Conservation (phyloP, 164 flowering plant genomes). For the Tinospora cordifolia region DNA sequence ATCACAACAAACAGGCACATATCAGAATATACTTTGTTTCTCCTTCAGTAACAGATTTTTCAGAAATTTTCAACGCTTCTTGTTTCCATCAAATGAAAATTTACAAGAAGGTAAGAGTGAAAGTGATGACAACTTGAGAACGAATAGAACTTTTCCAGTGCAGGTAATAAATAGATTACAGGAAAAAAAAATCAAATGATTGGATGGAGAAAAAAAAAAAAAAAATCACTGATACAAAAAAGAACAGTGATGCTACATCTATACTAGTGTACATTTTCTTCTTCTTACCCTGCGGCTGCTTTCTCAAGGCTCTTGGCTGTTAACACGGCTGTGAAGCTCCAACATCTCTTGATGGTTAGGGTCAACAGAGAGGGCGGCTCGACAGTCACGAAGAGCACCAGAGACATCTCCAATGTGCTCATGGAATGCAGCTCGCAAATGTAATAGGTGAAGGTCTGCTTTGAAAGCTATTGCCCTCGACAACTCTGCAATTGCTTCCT, state of each 20-base stretch:
- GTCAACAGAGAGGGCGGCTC: constrained; percentile 92
- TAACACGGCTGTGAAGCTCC: constrained; percentile 84
- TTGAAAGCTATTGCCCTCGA: constrained; percentile 92
- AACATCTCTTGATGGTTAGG: constrained; percentile 95
- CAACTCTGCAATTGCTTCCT: constrained; percentile 86
- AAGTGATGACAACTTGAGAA: background rate
- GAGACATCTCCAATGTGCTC: constrained; percentile 75
- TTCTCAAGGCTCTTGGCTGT: constrained; percentile 71
- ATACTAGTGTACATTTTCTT: constrained; percentile 19
- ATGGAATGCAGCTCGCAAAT: constrained; percentile 87
- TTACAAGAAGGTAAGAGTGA: background rate
- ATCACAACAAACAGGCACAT: too few species aligned
- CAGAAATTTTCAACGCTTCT: constrained; percentile 8
- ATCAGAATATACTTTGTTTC: background rate
- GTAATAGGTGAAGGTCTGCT: constrained; percentile 92
- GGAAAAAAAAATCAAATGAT: background rate
- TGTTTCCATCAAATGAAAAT: constrained; percentile 7
- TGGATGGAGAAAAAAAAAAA: constrained; percentile 3
- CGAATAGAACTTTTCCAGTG: background rate
- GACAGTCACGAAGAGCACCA: constrained; percentile 80
- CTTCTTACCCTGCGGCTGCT: constrained; percentile 3
- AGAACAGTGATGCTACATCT: background rate
- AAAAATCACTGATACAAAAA: constrained; percentile 12
- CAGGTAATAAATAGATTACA: constrained; percentile 12
- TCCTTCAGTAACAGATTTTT: constrained; percentile 7